A percentile compares a stretch with the other conserved stretches of the same genome.
phyloP scores from a whole-genome alignment of 345 rosid species.

The Physaria fendleri region DNA sequence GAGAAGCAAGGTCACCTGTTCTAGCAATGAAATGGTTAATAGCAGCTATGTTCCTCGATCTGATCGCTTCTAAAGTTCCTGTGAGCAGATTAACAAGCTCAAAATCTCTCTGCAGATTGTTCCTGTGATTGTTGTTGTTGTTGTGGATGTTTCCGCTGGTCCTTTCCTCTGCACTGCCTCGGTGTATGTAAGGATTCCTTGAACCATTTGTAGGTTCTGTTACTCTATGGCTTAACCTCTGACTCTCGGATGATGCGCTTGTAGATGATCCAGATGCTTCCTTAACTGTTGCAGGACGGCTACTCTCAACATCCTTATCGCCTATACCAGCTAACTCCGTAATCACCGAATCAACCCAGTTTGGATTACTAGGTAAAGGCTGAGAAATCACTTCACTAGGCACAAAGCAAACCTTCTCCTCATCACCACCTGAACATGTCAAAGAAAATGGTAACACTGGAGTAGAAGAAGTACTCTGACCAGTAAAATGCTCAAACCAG shows the following conservation, averaged over 20 bases:
- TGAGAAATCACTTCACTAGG: slow-evolving; percentile 65
- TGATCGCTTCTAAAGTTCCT: slow-evolving; percentile 81
- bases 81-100: slow-evolving; percentile 73
- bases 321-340: slow-evolving; percentile 68
- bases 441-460: slow-evolving; percentile 59
- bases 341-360: slow-evolving; percentile 69
- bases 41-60: slow-evolving; percentile 50
- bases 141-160: slow-evolving; percentile 38
- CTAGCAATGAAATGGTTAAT: slow-evolving; percentile 62
- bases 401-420: slow-evolving; percentile 59
- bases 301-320: slow-evolving; percentile 55
- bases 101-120: slow-evolving; percentile 43
- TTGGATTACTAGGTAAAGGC: slow-evolving; percentile 60
- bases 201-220: slow-evolving; percentile 37
- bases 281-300: slow-evolving; percentile 44
- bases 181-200: slow-evolving; percentile 39
- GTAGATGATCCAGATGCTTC: slow-evolving; percentile 79
- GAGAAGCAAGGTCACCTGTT: slow-evolving; percentile 81
- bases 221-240: slow-evolving; percentile 45
- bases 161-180: slow-evolving; percentile 36
- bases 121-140: slow-evolving; percentile 36
- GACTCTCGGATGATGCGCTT: slow-evolving; percentile 73
- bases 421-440: slow-evolving; percentile 67
- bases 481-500: slow-evolving; percentile 68
- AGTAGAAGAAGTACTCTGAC: slow-evolving; percentile 37